Evolutionary conservation across 164 flowering plant genomes (phyloP).

Genomic region (Stephania yunnanensis): DNA sequence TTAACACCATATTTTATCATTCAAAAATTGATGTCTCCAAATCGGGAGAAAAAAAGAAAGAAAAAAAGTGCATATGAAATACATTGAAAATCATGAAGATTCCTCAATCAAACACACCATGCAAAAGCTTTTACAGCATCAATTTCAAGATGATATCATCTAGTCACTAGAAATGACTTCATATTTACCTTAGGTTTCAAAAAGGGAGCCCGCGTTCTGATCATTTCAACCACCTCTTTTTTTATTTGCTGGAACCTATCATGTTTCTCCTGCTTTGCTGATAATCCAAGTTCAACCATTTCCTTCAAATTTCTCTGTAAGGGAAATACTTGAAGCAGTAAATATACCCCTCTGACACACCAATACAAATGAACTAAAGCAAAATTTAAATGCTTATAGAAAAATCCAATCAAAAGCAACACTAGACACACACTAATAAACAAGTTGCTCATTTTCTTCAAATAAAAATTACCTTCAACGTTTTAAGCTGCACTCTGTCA

Average conservation of each 20-base stretch:
- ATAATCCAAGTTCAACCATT: slow-evolving; percentile 59
- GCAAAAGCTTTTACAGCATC: background rate
- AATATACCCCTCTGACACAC: background rate
- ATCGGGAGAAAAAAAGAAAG: background rate
- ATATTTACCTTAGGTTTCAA: slow-evolving; percentile 52
- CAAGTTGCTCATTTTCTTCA: background rate
- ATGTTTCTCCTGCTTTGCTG: slow-evolving; percentile 81
- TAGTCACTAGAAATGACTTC: background rate
- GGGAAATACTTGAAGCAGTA: slow-evolving; percentile 9
- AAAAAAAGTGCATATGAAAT: too few species aligned
- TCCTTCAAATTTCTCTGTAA: slow-evolving; percentile 74
- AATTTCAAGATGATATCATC: background rate
- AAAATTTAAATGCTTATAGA: background rate
- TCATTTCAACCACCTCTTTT: slow-evolving; percentile 79
- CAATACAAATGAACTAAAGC: background rate
- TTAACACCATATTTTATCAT: background rate
- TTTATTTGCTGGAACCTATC: slow-evolving; percentile 69
- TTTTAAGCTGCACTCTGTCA: slow-evolving; percentile 76
- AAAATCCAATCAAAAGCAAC: background rate
- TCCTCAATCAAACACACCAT: background rate
- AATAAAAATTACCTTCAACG: slow-evolving; percentile 54
- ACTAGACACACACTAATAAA: background rate
- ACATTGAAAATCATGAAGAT: background rate
- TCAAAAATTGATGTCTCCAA: background rate
- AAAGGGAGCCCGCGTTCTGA: slow-evolving; percentile 36